Percentiles rank a stretch among this genome's conserved stretches.
These are phyloP conservation scores for Neonectria magnoliae DNA, from an alignment of 2,329 filamentous ascomycete species.

Conservation along the genomic window DNA sequence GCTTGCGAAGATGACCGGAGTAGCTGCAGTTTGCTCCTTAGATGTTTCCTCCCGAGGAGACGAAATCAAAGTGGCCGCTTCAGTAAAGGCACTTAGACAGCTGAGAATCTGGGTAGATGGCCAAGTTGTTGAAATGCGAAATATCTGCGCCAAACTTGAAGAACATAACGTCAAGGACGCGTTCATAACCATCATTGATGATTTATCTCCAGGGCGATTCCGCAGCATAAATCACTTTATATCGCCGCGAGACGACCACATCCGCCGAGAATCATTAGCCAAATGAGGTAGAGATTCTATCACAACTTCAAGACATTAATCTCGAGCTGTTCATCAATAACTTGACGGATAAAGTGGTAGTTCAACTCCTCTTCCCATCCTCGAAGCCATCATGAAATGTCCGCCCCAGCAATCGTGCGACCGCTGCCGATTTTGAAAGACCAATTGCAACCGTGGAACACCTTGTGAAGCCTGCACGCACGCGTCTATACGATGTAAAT, in stretches of 20 bases:
- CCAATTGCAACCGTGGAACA: slow-evolving; percentile 38
- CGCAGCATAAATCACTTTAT: neutral
- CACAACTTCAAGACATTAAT: neutral
- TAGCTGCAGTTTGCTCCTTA: neutral
- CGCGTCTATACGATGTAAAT: slow-evolving; percentile 4
- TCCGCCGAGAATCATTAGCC: no score
- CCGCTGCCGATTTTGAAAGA: slow-evolving; percentile 36
- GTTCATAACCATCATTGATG: neutral
- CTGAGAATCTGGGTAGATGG: neutral
- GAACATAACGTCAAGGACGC: neutral
- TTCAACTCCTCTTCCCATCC: neutral
- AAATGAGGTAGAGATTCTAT: no score
- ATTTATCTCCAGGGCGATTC: neutral
- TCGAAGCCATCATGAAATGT: neutral
- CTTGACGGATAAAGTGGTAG: neutral
- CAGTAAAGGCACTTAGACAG: neutral
- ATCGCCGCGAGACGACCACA: no score
- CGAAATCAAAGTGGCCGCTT: neutral
- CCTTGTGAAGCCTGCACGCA: slow-evolving; percentile 34
- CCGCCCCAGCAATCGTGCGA: slow-evolving; percentile 25
- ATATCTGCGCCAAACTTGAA: neutral
- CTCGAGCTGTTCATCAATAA: neutral
- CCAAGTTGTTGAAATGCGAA: neutral
- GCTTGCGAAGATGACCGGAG: slow-evolving; percentile 1
- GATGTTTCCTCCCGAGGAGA: neutral